Percentiles rank a stretch among this genome's conserved stretches.
These are phyloP conservation scores for Acephala macrosclerotiorum DNA, from an alignment of 2,329 filamentous ascomycete species.

Conservation along the genomic window DNA sequence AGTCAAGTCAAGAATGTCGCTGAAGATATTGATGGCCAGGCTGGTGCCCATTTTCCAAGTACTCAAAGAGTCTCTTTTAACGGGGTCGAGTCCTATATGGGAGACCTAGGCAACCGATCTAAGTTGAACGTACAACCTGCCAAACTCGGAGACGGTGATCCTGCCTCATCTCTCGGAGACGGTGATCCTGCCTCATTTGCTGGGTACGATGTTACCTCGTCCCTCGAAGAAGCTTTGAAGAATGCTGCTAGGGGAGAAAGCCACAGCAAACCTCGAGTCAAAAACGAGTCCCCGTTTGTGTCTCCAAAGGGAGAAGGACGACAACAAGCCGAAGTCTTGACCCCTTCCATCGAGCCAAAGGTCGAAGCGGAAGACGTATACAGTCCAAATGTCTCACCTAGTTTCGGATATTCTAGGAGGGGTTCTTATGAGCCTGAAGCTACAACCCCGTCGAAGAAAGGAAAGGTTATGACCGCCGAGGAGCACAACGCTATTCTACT, in stretches of 20 bases:
- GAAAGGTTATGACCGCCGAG: conserved; percentile 74
- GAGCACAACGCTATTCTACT: conserved; percentile 90
- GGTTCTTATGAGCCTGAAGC: conserved; percentile 25
- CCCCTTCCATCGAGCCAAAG: background rate
- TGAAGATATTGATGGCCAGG: conserved; percentile 52
- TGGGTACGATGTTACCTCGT: conserved; percentile 43
- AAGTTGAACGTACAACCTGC: background rate
- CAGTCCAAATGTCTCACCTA: background rate
- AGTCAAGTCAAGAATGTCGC: conserved; percentile 64
- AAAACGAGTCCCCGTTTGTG: background rate
- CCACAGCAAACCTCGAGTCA: background rate
- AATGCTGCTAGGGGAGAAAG: conserved; percentile 21
- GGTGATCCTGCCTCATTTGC: conserved; percentile 36
- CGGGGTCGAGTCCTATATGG: conserved; percentile 19
- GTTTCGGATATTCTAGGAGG: conserved; percentile 14
- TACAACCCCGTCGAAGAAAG: conserved; percentile 33
- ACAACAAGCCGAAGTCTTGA: background rate
- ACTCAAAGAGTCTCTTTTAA: conserved; percentile 31
- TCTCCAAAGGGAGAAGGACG: conserved; percentile 8
- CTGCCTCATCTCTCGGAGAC: conserved; percentile 37
- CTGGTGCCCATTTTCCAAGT: conserved; percentile 44
- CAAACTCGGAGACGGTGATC: background rate
- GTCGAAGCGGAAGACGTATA: background rate
- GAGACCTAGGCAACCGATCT: conserved; percentile 11
- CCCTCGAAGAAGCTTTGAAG: conserved; percentile 44